Evolutionary conservation across 352 stramenopile species (phyloP), one percentile per base, ranked within the genome.

Genomic region (Blastocystis hominis): DNA sequence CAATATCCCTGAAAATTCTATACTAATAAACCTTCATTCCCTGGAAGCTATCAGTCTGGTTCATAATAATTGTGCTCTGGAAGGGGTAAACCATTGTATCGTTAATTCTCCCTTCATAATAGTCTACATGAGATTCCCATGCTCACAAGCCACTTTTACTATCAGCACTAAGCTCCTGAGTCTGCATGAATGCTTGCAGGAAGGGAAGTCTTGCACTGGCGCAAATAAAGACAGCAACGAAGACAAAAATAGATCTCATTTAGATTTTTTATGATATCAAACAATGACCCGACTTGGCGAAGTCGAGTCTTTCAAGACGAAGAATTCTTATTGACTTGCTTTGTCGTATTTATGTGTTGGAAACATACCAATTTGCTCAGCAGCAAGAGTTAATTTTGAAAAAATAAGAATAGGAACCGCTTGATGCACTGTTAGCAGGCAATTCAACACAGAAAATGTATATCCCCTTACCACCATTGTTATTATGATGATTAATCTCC

Each of bases 11-110:
- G 3, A 2, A 64, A n/a, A 66, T 38, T 53, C 24, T 40, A 13
- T 84, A 64, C 66, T 77, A 84, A 36, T 68, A 50, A 44, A 63
- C 72, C 30, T 17, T 54, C 3, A 46, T 40, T 36, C 36, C 42
- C 9, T 66, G 50, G 24, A 42, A 69, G 30, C 68, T 40, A 34
- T 84, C 53, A 30, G 72, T 69, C 20, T 68, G 13, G 38, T 84
- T 64, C 13, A 84, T 84, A 17, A 84, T 68, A 15, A 84, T 61
- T 24, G 72, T 84, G 36, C 72, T 56, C 72, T 84, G 72, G 56
- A 84, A 84, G 3, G 72, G 72, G 44, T 50, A 84, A 53, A 69
- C 53, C 9, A 24, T 54, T 2, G 24, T 68, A 15, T 84, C 62
- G 1, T 36, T 68, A 7, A 84, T 46, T 2, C 30, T 7, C 5